These are phyloP conservation scores for Kazachstania viticola DNA, from an alignment of 805 yeast genomes.

Conservation along the genomic window DNA sequence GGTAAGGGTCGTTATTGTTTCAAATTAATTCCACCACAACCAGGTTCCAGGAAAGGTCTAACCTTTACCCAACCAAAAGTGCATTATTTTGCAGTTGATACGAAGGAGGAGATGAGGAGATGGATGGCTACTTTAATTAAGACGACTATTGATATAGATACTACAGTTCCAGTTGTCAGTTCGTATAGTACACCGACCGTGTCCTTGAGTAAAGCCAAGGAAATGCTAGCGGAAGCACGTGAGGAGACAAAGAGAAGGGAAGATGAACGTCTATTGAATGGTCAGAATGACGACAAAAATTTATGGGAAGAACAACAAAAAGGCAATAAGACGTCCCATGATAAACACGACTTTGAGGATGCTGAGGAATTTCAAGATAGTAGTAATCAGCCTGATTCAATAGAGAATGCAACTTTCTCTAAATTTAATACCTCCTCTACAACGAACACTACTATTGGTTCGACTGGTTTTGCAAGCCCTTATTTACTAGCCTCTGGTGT, in stretches of 20 bases:
- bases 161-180: constrained; percentile 79
- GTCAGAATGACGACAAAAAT: constrained; percentile 20
- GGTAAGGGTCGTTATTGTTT: constrained; percentile 92
- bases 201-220: constrained; percentile 77
- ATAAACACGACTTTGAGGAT: constrained; percentile 1
- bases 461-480: constrained; percentile 53
- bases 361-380: constrained; percentile 1
- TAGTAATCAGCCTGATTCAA: constrained; percentile 10
- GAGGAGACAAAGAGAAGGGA: constrained; percentile 54
- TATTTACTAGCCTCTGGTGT: constrained; percentile 55
- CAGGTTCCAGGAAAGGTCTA: constrained; percentile 89
- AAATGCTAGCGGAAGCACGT: constrained; percentile 68
- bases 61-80: constrained; percentile 94
- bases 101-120: constrained; percentile 78
- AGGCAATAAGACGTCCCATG: constrained; percentile 4
- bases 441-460: constrained; percentile 10
- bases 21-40: constrained; percentile 92
- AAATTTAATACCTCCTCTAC: constrained; percentile 6
- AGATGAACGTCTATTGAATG: constrained; percentile 25
- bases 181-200: constrained; percentile 95
- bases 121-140: constrained; percentile 95
- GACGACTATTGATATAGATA: constrained; percentile 94
- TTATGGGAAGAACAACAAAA: constrained; percentile 24
- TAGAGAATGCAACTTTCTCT: constrained; percentile 10
- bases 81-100: constrained; percentile 92